Conservation (phyloP, 495 filamentous ascomycete genomes). For the Umbilicaria muhlenbergii region DNA sequence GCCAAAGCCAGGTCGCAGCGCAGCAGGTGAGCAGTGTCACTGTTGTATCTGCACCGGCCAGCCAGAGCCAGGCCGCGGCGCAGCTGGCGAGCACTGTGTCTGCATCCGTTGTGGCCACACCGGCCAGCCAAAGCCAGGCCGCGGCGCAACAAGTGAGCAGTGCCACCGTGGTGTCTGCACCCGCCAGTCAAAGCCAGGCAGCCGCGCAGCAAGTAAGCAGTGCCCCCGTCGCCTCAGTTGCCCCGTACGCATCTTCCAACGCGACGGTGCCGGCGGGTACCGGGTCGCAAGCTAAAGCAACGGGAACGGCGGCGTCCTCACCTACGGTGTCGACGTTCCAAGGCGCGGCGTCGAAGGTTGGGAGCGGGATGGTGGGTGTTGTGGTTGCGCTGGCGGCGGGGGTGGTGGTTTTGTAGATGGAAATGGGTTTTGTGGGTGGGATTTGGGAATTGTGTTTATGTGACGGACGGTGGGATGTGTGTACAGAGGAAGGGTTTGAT, state of each 20-base stretch:
- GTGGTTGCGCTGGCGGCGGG: not conserved
- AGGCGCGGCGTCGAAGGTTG: slow-evolving; percentile 5
- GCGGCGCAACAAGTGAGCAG: not conserved
- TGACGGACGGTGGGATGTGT: no score
- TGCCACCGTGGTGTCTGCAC: not conserved
- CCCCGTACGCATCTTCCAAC: no score
- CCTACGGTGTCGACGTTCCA: slow-evolving; percentile 1
- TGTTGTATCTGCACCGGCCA: not conserved
- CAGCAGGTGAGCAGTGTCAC: not conserved
- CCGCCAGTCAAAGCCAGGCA: not conserved
- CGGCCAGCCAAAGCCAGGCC: not conserved
- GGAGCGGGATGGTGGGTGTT: slow-evolving; percentile 3
- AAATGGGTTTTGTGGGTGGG: no score
- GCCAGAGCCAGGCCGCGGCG: no score
- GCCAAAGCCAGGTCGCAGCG: no score
- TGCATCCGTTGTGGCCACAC: not conserved
- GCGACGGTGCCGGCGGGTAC: no score
- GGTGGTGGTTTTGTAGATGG: not conserved
- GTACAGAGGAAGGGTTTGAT: no score
- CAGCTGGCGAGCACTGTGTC: not conserved
- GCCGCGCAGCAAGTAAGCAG: not conserved
- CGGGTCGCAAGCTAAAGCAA: no score
- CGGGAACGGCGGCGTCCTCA: not conserved
- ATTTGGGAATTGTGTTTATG: no score
- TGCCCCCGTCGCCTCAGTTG: not conserved